phyloP scores from a whole-genome alignment of 192 early-diverging fungal species.

The Jimgerdemannia lactiflua region DNA sequence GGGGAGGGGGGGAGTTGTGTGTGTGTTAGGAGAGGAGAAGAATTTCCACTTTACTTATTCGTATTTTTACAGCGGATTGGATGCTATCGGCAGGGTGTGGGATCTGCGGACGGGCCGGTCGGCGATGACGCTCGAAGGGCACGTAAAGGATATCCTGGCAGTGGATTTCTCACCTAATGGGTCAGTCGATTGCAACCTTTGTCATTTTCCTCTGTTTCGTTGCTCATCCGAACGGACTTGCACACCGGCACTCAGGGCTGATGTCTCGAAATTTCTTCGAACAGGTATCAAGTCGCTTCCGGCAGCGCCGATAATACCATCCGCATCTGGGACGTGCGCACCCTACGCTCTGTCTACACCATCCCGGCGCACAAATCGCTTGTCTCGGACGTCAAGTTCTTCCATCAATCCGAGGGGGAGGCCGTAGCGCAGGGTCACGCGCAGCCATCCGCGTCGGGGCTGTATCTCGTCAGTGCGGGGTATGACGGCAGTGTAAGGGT shows the following conservation, averaged over 20 bases:
- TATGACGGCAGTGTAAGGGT: constrained; percentile 94
- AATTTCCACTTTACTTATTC: neutral
- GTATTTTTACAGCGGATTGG: constrained; percentile 63
- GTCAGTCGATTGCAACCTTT: neutral
- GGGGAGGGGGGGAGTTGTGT: no score
- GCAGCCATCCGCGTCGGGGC: constrained; percentile 48
- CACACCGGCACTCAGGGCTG: neutral
- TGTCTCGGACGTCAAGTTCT: constrained; percentile 79
- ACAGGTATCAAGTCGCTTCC: constrained; percentile 80
- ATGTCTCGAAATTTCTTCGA: neutral
- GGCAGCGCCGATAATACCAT: constrained; percentile 92
- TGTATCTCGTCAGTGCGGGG: constrained; percentile 75
- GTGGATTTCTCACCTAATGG: constrained; percentile 94
- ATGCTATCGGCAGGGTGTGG: constrained; percentile 94
- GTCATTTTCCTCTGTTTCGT: neutral
- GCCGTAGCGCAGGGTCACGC: constrained; percentile 25
- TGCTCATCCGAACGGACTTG: no score
- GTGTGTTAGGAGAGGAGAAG: neutral
- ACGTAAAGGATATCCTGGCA: constrained; percentile 85
- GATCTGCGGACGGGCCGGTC: constrained; percentile 91
- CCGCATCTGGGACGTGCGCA: constrained; percentile 91
- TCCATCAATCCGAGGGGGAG: constrained; percentile 32
- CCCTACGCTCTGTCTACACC: constrained; percentile 67
- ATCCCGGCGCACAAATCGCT: constrained; percentile 93
- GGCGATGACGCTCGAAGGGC: constrained; percentile 85